Percentiles rank a stretch among this genome's conserved stretches.
Evolutionary conservation across 768 basidiomycete species (phyloP).

Genomic region (Mycena galopus): DNA sequence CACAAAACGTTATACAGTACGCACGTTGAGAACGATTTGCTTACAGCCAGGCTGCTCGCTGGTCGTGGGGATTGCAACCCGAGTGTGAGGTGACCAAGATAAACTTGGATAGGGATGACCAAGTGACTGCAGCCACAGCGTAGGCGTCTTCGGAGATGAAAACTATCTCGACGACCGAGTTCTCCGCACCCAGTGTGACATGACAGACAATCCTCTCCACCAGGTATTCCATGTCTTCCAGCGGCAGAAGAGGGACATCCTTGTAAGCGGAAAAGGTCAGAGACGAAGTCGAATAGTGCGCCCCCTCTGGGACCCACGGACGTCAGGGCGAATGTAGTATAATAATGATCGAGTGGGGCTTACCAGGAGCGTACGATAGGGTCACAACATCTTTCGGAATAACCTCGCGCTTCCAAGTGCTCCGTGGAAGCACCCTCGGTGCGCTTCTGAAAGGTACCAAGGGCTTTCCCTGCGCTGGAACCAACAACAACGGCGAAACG

Average conservation of each 20-base stretch:
- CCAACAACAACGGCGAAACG: background rate
- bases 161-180: background rate
- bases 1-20: background rate
- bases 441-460: conserved; percentile 25
- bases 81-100: conserved; percentile 22
- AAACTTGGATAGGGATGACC: conserved; percentile 20
- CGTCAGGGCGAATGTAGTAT: background rate
- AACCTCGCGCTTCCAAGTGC: conserved; percentile 25
- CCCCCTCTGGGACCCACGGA: background rate
- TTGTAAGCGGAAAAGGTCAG: conserved; percentile 22
- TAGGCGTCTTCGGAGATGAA: conserved; percentile 24
- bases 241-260: conserved; percentile 14
- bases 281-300: conserved; percentile 3
- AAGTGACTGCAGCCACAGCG: conserved; percentile 3
- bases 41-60: conserved; percentile 28
- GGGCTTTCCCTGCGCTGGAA: background rate
- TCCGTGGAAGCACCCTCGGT: background rate
- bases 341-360: background rate
- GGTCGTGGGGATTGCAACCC: conserved; percentile 25
- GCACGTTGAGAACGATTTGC: background rate
- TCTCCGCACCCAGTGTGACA: background rate
- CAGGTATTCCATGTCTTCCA: conserved; percentile 24
- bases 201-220: conserved; percentile 15
- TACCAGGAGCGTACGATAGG: conserved; percentile 18
- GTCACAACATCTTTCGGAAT: conserved; percentile 17